These are phyloP conservation scores for Petrea volubilis DNA, from an alignment of 257 asterid species.

Conservation along the genomic window DNA sequence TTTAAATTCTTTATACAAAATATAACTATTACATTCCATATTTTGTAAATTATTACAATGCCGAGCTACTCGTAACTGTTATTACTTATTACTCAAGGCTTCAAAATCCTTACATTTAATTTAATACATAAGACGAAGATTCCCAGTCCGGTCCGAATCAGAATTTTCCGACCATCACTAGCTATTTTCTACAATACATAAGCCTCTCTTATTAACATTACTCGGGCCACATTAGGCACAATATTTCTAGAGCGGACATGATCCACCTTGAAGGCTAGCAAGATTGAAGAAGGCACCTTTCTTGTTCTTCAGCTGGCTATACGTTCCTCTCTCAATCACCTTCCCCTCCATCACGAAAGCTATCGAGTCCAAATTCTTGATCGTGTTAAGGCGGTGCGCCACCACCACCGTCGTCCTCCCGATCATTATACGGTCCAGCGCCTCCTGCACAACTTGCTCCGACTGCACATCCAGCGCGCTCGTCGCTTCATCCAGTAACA, in stretches of 20 bases:
- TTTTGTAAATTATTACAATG: too few relatives aligned
- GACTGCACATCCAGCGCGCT: slow-evolving; percentile 86
- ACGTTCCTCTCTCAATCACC: slow-evolving; percentile 62
- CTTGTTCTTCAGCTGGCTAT: slow-evolving; percentile 58
- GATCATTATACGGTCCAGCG: slow-evolving; percentile 66
- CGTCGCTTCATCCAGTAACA: slow-evolving; percentile 81
- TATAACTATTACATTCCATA: too few relatives aligned
- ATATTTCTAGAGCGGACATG: slow-evolving; percentile 7
- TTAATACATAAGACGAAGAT: too few relatives aligned
- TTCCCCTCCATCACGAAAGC: slow-evolving; percentile 75
- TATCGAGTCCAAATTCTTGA: slow-evolving; percentile 64
- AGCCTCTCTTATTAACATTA: background rate
- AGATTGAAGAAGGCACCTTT: slow-evolving; percentile 74
- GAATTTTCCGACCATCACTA: too few relatives aligned
- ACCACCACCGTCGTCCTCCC: slow-evolving; percentile 77
- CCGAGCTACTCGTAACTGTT: too few relatives aligned
- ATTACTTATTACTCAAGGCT: too few relatives aligned
- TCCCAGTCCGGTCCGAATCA: too few relatives aligned
- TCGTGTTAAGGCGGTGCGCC: slow-evolving; percentile 83
- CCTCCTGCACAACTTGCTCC: slow-evolving; percentile 81
- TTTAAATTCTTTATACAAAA: too few relatives aligned
- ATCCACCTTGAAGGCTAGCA: slow-evolving; percentile 45
- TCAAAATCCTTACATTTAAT: too few relatives aligned
- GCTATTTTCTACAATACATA: background rate
- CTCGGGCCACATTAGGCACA: too few relatives aligned